Conservation (phyloP, 2,329 filamentous ascomycete species). For the Orbilia javanica region DNA sequence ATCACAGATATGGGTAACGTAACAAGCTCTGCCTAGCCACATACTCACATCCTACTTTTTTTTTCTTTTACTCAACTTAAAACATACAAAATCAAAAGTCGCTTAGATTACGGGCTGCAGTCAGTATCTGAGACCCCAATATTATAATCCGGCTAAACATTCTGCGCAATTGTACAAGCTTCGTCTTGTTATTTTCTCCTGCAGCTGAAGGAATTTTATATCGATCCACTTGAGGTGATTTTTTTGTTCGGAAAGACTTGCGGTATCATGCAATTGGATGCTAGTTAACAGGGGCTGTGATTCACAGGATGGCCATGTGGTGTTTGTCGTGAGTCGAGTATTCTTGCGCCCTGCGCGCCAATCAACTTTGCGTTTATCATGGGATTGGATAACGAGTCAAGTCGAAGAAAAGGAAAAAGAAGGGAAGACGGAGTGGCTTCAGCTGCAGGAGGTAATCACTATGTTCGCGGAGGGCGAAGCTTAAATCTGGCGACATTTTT, state of each 20-base stretch:
- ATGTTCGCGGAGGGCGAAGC: not conserved
- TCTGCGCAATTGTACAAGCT: too few species aligned
- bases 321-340: not conserved
- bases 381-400: not conserved
- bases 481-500: not conserved
- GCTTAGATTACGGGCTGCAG: conserved; percentile 14
- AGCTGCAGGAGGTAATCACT: conserved; percentile 3
- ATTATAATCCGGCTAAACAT: not conserved
- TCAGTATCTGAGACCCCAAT: conserved; percentile 1
- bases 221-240: not conserved
- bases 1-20: not conserved
- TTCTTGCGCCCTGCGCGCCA: not conserved
- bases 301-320: not conserved
- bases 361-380: not conserved
- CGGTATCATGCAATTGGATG: not conserved
- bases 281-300: not conserved
- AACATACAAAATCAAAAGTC: not conserved
- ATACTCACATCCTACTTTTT: not conserved
- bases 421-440: not conserved
- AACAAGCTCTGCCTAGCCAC: not conserved
- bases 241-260: not conserved
- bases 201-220: not conserved
- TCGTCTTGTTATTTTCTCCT: too few species aligned
- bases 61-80: not conserved
- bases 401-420: not conserved